Evolutionary conservation across 2,329 filamentous ascomycete species (phyloP).

Genomic region (Trichoderma arundinaceum): DNA sequence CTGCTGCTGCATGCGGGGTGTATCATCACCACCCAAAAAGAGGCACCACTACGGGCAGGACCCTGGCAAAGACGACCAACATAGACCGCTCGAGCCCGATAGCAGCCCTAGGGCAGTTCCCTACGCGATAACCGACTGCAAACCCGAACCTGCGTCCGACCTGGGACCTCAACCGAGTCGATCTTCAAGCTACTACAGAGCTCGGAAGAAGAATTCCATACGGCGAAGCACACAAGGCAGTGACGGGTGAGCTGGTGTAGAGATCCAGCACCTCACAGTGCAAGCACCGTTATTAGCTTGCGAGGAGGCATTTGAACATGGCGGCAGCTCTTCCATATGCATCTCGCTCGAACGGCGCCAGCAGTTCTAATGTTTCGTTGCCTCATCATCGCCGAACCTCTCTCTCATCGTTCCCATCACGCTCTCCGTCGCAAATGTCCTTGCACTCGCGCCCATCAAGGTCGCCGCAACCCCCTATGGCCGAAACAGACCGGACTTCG

Average conservation of each 20-base stretch:
- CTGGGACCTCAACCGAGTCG: neutral
- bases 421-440: constrained; percentile 64
- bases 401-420: constrained; percentile 67
- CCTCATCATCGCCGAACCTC: constrained; percentile 55
- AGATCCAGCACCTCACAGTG: neutral
- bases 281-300: neutral
- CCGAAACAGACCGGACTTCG: constrained; percentile 61
- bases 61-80: constrained; percentile 9
- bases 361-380: constrained; percentile 43
- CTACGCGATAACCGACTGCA: constrained; percentile 7
- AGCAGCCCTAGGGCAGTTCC: constrained; percentile 22
- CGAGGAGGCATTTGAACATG: constrained; percentile 40
- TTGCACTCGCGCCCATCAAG: constrained; percentile 58
- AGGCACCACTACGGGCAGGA: constrained; percentile 12
- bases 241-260: neutral
- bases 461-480: constrained; percentile 59
- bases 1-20: constrained; percentile 18
- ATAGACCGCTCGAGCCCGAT: constrained; percentile 32
- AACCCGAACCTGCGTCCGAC: neutral
- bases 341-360: constrained; percentile 48
- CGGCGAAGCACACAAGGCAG: neutral
- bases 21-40: constrained; percentile 8
- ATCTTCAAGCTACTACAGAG: neutral
- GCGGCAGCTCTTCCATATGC: constrained; percentile 52
- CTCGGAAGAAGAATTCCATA: neutral